phyloP scores from a whole-genome alignment of 2,329 filamentous ascomycete genomes.

The Cladobotryum mycophilum region DNA sequence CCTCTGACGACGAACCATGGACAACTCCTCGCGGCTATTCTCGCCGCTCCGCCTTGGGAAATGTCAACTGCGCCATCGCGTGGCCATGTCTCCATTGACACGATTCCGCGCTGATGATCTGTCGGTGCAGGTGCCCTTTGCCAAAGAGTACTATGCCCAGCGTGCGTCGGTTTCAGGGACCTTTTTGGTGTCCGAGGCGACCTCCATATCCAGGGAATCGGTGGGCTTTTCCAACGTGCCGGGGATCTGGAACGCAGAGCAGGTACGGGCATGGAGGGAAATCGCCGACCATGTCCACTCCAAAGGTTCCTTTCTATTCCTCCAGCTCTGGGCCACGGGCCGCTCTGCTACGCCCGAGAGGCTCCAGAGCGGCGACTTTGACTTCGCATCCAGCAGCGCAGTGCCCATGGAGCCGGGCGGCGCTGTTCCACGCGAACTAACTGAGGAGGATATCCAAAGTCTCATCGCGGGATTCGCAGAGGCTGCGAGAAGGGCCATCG shows the following conservation, averaged over 20 bases:
- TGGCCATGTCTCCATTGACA: conserved; percentile 53
- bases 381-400: conserved; percentile 1
- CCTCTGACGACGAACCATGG: conserved; percentile 6
- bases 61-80: conserved; percentile 33
- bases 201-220: conserved; percentile 31
- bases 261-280: conserved; percentile 53
- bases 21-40: conserved; percentile 29
- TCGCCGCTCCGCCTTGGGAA: conserved; percentile 36
- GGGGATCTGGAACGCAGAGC: conserved; percentile 51
- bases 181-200: conserved; percentile 39
- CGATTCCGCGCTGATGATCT: conserved; percentile 40
- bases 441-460: conserved; percentile 53
- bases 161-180: conserved; percentile 36
- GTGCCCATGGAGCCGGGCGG: neutral
- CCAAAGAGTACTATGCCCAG: conserved; percentile 44
- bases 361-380: conserved; percentile 21
- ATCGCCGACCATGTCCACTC: conserved; percentile 58
- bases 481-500: conserved; percentile 47
- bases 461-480: conserved; percentile 53
- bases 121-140: conserved; percentile 18
- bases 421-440: conserved; percentile 53
- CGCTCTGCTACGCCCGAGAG: conserved; percentile 38
- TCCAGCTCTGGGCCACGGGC: conserved; percentile 58
- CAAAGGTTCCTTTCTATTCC: conserved; percentile 53
- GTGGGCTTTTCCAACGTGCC: conserved; percentile 41